Conservation (phyloP, 371 early-diverging fungal genomes). For the Batkoa obscura region DNA sequence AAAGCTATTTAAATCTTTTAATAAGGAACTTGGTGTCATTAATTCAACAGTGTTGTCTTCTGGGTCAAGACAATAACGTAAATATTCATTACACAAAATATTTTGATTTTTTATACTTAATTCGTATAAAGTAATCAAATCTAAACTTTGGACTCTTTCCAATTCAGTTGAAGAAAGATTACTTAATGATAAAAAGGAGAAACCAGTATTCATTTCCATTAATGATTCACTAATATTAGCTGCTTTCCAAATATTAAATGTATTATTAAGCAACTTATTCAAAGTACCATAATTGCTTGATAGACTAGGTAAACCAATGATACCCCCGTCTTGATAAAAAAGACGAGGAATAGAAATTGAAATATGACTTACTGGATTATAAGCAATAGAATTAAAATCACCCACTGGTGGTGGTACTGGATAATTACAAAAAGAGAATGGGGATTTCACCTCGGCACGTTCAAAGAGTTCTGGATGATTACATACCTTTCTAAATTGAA, state of each 20-base stretch:
- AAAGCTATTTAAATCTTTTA: neutral
- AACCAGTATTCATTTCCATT: neutral
- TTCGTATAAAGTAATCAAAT: neutral
- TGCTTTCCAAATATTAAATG: neutral
- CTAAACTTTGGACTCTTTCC: neutral
- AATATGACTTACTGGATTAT: slow-evolving; percentile 37
- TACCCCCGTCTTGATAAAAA: slow-evolving; percentile 43
- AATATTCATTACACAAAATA: neutral
- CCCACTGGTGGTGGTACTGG: slow-evolving; percentile 36
- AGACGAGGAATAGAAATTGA: slow-evolving; percentile 40
- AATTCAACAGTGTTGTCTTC: neutral
- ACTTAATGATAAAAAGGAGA: neutral
- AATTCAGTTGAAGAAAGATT: neutral
- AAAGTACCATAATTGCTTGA: no score
- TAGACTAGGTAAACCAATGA: slow-evolving; percentile 28
- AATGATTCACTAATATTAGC: neutral
- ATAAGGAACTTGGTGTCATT: slow-evolving; percentile 4
- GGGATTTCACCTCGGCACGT: slow-evolving; percentile 62
- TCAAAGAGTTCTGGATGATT: slow-evolving; percentile 98
- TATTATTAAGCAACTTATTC: slow-evolving; percentile 6
- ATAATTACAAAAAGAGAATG: slow-evolving; percentile 39
- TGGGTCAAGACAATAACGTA: neutral
- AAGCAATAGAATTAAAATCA: slow-evolving; percentile 29
- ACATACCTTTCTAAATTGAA: slow-evolving; percentile 97
- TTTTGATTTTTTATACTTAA: no score